A percentile compares a stretch with the other conserved stretches of the same genome.
These are phyloP conservation scores for Castanospermum australe DNA, from an alignment of 306 rosid species.

Conservation along the genomic window DNA sequence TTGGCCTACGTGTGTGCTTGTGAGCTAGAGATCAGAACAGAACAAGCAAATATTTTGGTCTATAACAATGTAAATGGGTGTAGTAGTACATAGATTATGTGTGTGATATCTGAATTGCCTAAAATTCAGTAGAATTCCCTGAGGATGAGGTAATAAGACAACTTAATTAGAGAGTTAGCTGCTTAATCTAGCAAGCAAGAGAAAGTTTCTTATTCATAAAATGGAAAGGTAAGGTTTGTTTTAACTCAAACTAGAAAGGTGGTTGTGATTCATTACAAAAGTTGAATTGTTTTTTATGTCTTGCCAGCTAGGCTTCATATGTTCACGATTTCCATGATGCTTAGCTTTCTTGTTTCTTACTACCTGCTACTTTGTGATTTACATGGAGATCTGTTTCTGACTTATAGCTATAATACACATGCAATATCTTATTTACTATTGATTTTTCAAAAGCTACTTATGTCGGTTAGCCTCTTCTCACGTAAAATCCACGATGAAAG, in stretches of 20 bases:
- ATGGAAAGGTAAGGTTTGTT: not conserved
- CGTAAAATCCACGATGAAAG: constrained; percentile 15
- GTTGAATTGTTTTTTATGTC: constrained; percentile 10
- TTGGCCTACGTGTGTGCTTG: not conserved
- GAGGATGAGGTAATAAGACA: constrained; percentile 1
- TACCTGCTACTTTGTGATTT: constrained; percentile 10
- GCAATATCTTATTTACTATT: not conserved
- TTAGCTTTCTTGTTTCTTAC: constrained; percentile 17
- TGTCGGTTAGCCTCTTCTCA: constrained; percentile 16
- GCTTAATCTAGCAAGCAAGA: constrained; percentile 8
- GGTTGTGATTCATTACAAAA: constrained; percentile 3
- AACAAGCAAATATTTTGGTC: not conserved
- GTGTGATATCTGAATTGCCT: not conserved
- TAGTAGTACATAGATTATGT: not conserved
- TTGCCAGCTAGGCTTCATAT: not conserved
- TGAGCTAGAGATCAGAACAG: not conserved
- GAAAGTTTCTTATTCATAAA: not conserved
- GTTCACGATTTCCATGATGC: constrained; percentile 22
- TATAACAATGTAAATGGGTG: not conserved
- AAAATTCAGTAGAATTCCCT: not conserved
- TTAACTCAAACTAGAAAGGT: constrained; percentile 14
- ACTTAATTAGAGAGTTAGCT: not conserved
- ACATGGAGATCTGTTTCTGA: constrained; percentile 17
- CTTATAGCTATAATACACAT: constrained; percentile 10
- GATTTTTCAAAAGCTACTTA: constrained; percentile 11